A percentile compares a stretch with the other conserved stretches of the same genome.
phyloP scores from a whole-genome alignment of 148 eudicot species.

The Rhododendron kiyosumense region DNA sequence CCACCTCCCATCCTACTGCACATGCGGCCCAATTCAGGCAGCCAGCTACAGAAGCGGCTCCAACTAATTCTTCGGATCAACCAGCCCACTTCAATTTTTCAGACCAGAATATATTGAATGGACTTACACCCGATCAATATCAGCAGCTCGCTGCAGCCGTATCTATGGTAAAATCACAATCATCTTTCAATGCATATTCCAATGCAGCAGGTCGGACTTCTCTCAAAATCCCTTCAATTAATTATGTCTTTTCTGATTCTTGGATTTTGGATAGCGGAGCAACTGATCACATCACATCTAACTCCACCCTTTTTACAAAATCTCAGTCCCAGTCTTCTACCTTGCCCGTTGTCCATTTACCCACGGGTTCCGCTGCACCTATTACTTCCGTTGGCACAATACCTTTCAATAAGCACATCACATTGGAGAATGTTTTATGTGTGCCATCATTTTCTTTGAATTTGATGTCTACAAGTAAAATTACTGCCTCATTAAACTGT shows the following conservation, averaged over 20 bases:
- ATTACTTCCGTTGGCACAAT: not conserved
- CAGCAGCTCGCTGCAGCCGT: not conserved
- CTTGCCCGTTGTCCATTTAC: not conserved
- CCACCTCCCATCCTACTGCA: not conserved
- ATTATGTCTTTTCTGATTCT: not conserved
- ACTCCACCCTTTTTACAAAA: not conserved
- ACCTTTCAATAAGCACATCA: not conserved
- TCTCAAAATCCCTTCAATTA: not conserved
- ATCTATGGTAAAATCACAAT: conserved; percentile 5
- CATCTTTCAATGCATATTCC: not conserved
- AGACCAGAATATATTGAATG: not conserved
- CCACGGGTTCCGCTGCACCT: not conserved
- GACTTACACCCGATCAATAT: not conserved
- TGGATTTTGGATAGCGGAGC: not conserved
- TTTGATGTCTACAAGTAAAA: not conserved
- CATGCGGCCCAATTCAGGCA: not conserved
- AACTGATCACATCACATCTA: not conserved
- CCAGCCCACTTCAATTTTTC: too few relatives aligned
- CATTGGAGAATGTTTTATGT: not conserved
- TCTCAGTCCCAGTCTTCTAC: not conserved
- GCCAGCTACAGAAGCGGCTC: not conserved
- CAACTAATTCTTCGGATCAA: too few relatives aligned
- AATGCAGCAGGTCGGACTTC: not conserved
- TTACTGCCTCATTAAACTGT: not conserved
- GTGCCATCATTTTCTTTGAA: not conserved